Evolutionary conservation across 306 rosid genomes (phyloP).

Genomic region (Cicer bijugum): DNA sequence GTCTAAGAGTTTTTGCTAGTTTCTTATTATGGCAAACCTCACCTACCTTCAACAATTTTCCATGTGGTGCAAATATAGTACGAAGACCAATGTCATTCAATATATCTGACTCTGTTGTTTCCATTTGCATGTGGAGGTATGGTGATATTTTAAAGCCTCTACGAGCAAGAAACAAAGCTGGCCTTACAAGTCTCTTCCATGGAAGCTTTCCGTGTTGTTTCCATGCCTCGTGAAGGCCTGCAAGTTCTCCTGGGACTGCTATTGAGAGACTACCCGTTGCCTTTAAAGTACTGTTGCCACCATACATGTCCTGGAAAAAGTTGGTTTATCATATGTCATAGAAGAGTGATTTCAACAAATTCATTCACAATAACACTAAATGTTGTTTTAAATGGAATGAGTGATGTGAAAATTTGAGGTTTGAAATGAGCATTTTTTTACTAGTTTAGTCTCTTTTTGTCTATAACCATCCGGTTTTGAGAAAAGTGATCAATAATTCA

Average conservation of each 20-base stretch:
- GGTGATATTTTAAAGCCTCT: conserved; percentile 73
- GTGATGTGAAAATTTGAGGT: neutral
- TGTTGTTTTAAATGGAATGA: neutral
- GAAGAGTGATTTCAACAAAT: conserved; percentile 2
- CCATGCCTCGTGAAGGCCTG: conserved; percentile 80
- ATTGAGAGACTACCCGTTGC: conserved; percentile 65
- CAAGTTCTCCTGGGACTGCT: conserved; percentile 79
- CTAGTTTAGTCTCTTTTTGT: no score
- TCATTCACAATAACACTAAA: neutral
- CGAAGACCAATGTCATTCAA: conserved; percentile 67
- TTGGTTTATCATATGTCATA: neutral
- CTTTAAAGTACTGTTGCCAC: conserved; percentile 58
- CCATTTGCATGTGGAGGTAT: conserved; percentile 68
- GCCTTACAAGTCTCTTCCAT: conserved; percentile 75
- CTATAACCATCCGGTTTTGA: no score
- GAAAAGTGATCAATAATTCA: no score
- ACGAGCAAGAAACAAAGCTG: conserved; percentile 71
- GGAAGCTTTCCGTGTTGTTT: conserved; percentile 73
- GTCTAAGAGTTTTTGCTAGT: conserved; percentile 60
- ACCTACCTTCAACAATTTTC: conserved; percentile 63
- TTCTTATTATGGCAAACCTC: conserved; percentile 58
- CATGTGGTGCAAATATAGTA: conserved; percentile 64
- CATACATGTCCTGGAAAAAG: conserved; percentile 72
- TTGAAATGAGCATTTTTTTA: no score
- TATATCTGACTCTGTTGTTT: conserved; percentile 50